These are phyloP conservation scores for Septoria petroselini DNA, from an alignment of 2,329 filamentous ascomycete genomes.

Conservation along the genomic window DNA sequence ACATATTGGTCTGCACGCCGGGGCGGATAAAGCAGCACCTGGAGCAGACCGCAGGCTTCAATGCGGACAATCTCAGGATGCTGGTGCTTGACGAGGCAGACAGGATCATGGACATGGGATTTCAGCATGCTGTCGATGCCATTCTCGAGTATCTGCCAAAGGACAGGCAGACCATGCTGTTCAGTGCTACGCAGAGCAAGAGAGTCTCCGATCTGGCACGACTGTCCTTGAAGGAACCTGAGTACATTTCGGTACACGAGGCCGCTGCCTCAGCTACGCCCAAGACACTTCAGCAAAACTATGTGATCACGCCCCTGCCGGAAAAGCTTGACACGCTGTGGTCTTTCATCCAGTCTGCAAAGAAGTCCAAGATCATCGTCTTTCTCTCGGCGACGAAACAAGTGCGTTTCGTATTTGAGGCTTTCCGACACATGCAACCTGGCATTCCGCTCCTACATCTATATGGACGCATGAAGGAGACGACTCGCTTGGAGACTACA, in stretches of 20 bases:
- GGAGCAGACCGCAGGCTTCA: slow-evolving; percentile 86
- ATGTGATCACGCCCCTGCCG: slow-evolving; percentile 76
- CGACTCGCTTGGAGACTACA: slow-evolving; percentile 82
- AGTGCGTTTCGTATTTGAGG: slow-evolving; percentile 92
- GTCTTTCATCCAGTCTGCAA: slow-evolving; percentile 85
- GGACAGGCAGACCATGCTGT: slow-evolving; percentile 84
- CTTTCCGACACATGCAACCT: slow-evolving; percentile 87
- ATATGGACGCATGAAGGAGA: slow-evolving; percentile 90
- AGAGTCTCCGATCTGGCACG: slow-evolving; percentile 88
- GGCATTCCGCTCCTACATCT: slow-evolving; percentile 91
- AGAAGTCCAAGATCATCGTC: slow-evolving; percentile 92
- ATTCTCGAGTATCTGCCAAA: slow-evolving; percentile 87
- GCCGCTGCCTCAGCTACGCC: slow-evolving; percentile 76
- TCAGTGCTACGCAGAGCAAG: slow-evolving; percentile 94
- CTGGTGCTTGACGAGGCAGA: slow-evolving; percentile 94
- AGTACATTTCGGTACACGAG: slow-evolving; percentile 94
- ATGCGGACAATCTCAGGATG: slow-evolving; percentile 86
- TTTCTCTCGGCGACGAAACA: slow-evolving; percentile 96
- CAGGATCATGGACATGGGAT: slow-evolving; percentile 96
- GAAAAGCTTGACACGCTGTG: slow-evolving; percentile 91
- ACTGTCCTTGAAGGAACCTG: slow-evolving; percentile 81
- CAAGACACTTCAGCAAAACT: slow-evolving; percentile 81
- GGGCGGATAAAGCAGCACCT: slow-evolving; percentile 94
- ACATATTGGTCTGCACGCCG: slow-evolving; percentile 92
- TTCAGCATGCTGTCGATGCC: slow-evolving; percentile 84